Evolutionary conservation across 2,329 filamentous ascomycete species (phyloP).

Genomic region (Amylocarpus encephaloides): DNA sequence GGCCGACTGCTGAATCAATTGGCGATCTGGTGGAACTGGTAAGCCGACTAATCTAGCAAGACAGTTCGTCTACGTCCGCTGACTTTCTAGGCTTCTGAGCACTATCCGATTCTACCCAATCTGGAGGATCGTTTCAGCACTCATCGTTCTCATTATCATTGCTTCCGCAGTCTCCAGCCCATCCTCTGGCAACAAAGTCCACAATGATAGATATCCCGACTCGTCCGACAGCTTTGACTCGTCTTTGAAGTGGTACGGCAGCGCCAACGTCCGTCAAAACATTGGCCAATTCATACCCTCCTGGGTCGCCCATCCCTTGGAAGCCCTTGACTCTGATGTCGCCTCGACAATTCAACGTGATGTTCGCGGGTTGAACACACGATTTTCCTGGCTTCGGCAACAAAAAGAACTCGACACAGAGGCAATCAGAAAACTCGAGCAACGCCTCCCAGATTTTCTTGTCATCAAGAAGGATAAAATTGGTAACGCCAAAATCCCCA

Average conservation of each 20-base stretch:
- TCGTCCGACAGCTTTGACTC: no score
- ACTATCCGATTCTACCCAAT: no score
- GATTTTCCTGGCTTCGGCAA: slow-evolving; percentile 17
- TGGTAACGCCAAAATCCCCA: slow-evolving; percentile 48
- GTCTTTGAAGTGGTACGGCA: no score
- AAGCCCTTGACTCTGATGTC: slow-evolving; percentile 15
- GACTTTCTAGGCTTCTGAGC: no score
- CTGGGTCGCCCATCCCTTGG: slow-evolving; percentile 13
- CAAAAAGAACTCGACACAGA: slow-evolving; percentile 29
- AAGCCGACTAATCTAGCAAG: no score
- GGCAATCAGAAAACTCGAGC: slow-evolving; percentile 34
- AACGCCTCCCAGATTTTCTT: slow-evolving; percentile 49
- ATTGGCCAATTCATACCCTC: slow-evolving; percentile 24
- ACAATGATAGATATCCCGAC: no score
- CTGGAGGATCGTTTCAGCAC: no score
- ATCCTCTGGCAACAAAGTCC: neutral
- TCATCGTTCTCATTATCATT: no score
- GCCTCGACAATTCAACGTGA: slow-evolving; percentile 20
- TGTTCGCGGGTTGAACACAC: slow-evolving; percentile 19
- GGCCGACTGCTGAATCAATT: no score
- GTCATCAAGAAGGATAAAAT: slow-evolving; percentile 46
- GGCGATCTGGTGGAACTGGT: no score
- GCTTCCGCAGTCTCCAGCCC: neutral
- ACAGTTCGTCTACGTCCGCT: no score
- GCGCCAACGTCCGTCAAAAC: slow-evolving; percentile 8